phyloP scores from a whole-genome alignment of 1,284 basidiomycete species.

The Ustilago vetiveriae region DNA sequence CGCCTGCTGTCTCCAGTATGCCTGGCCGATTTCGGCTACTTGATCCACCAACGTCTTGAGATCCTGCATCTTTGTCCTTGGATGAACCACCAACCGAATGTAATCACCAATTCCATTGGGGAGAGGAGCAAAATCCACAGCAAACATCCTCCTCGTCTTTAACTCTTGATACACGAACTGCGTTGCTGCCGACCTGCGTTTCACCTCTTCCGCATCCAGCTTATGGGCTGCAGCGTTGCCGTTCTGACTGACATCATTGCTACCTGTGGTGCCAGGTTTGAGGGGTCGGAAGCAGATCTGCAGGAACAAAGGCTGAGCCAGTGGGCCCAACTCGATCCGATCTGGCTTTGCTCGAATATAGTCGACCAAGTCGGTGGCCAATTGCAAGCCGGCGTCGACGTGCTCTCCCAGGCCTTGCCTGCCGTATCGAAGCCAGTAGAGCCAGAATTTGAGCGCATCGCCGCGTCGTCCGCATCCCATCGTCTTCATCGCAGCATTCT shows the following conservation, averaged over 20 bases:
- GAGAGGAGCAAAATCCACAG: constrained; percentile 62
- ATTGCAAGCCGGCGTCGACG: constrained; percentile 56
- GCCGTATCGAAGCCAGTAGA: constrained; percentile 68
- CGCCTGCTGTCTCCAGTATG: constrained; percentile 29
- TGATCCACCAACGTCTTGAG: constrained; percentile 46
- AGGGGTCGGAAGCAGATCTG: constrained; percentile 63
- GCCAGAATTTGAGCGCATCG: constrained; percentile 68
- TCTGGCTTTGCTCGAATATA: constrained; percentile 29
- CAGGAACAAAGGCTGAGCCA: constrained; percentile 53
- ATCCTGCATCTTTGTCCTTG: constrained; percentile 45
- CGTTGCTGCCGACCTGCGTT: constrained; percentile 21
- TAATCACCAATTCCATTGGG: constrained; percentile 49
- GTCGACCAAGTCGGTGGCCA: constrained; percentile 44
- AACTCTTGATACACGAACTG: constrained; percentile 36
- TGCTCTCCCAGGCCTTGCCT: constrained; percentile 59
- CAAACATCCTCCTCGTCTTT: constrained; percentile 46
- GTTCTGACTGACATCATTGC: neutral
- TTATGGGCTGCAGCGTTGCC: neutral
- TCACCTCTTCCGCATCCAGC: constrained; percentile 9
- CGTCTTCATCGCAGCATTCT: constrained; percentile 59
- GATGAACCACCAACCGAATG: constrained; percentile 60
- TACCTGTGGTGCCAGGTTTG: neutral
- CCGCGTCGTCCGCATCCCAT: constrained; percentile 67
- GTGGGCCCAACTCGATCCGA: constrained; percentile 54
- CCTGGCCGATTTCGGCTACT: constrained; percentile 43